Base-by-base conservation (phyloP, 2,329 filamentous ascomycete species). In the Plenodomus lindquistii region DNA sequence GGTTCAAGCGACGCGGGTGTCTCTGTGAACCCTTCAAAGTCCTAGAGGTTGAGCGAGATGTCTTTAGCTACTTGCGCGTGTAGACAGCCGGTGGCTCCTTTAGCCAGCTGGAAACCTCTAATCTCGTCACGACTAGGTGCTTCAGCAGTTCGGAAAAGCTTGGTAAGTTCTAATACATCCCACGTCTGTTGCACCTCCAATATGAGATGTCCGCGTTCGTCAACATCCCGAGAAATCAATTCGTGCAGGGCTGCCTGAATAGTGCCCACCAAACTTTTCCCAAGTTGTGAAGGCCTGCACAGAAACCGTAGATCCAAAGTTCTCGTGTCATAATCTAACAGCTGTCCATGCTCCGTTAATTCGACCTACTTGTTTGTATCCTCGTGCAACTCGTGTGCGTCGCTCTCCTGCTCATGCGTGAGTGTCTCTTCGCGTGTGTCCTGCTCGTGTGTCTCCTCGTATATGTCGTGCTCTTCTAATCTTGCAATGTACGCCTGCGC, bases 151-250 rank as follows among this genome's bases (percentile, higher is more conserved):
- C 17, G 37, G 0, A 45, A 19, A 18, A 50, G 47, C 19, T 43
- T 13, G 10, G 42, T 27, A 13, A 50, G 39, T 42, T 50, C 42
- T 24, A 15, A 46, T 9, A 20, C n/a, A 42, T 45, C 24, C 35
- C 16, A 46, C 21, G 3, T 4, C 13, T 41, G 1, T 17, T 46
- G 15, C 17, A 42, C 39, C 29, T 50, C 13, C 9, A 51, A 24
- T 9, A 51, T 44, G 8, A 51, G 44, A 22, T 47, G 47, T 29
- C 48, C 22, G 18, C 31, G 44, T 18, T 51, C 19, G 3, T 46
- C 15, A 10, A 47, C 37, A 16, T 43, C 27, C 2, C 40, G 8
- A 24, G 11, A 21, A 13, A 3, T 0, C 37, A 46, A 13, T 7
- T 29, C 10, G 1, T 34, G 2, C 18, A 17, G 40, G 16, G 43